A percentile compares a stretch with the other conserved stretches of the same genome.
These are phyloP conservation scores for Lasiodiplodia theobromae DNA, from an alignment of 2,329 filamentous ascomycete species.

Conservation along the genomic window DNA sequence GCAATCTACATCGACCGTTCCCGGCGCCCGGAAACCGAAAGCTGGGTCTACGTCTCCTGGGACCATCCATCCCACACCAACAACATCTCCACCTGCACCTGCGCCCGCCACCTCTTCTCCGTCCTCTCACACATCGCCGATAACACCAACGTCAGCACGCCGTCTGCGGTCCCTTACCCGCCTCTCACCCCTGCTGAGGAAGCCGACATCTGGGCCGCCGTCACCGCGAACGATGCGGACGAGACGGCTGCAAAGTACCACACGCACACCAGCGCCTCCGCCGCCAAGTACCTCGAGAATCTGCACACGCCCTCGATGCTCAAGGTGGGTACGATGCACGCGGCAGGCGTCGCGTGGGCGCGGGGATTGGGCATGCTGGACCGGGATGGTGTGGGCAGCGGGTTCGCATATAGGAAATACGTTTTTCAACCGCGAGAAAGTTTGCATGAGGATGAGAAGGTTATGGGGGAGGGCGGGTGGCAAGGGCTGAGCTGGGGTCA, in stretches of 20 bases:
- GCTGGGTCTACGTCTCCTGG: slow-evolving; percentile 62
- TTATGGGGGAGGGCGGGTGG: slow-evolving; percentile 54
- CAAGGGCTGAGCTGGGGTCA: slow-evolving; percentile 63
- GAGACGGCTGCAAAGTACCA: not conserved
- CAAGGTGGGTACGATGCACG: slow-evolving; percentile 54
- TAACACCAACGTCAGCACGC: not conserved
- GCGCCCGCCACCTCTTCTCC: slow-evolving; percentile 31
- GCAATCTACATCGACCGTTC: slow-evolving; percentile 69
- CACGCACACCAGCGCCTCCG: slow-evolving; percentile 17
- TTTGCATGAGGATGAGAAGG: slow-evolving; percentile 36
- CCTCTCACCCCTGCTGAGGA: not conserved
- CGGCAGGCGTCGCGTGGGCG: slow-evolving; percentile 37
- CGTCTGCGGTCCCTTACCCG: slow-evolving; percentile 5
- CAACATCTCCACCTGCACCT: slow-evolving; percentile 27
- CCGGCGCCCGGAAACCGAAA: slow-evolving; percentile 67
- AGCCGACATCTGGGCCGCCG: slow-evolving; percentile 4
- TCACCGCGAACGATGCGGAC: not conserved
- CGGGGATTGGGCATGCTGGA: slow-evolving; percentile 37
- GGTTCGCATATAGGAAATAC: slow-evolving; percentile 60
- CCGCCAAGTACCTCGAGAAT: slow-evolving; percentile 39
- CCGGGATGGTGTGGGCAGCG: slow-evolving; percentile 40
- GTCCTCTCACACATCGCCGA: slow-evolving; percentile 13
- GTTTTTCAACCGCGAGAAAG: slow-evolving; percentile 51
- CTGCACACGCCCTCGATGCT: slow-evolving; percentile 47
- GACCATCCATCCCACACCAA: slow-evolving; percentile 1